These are phyloP conservation scores for Lachancea fermentati DNA, from an alignment of 805 yeast genomes.

Conservation along the genomic window DNA sequence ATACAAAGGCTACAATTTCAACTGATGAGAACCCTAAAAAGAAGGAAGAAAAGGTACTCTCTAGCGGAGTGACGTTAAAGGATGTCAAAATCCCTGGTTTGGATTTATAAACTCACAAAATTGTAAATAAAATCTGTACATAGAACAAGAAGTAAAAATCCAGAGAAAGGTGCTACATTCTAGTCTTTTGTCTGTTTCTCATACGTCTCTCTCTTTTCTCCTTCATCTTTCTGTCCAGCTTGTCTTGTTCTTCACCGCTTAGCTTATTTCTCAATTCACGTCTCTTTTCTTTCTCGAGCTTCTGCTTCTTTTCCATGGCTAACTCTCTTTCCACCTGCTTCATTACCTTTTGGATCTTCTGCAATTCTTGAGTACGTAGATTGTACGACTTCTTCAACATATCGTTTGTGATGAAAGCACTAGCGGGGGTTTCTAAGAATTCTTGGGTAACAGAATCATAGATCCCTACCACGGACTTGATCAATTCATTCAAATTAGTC, in stretches of 20 bases:
- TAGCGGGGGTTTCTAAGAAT: conserved; percentile 34
- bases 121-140: conserved; percentile 2
- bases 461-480: conserved; percentile 52
- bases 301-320: conserved; percentile 63
- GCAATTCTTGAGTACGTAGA: conserved; percentile 68
- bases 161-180: too few relatives aligned
- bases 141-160: neutral
- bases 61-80: conserved; percentile 20
- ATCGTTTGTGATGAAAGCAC: conserved; percentile 63
- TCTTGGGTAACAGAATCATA: conserved; percentile 50
- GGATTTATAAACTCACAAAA: conserved; percentile 12
- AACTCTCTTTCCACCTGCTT: conserved; percentile 65
- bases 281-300: conserved; percentile 59
- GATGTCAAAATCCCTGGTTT: conserved; percentile 29
- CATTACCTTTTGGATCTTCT: conserved; percentile 62
- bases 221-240: conserved; percentile 67
- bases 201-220: conserved; percentile 78
- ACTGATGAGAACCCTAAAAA: neutral
- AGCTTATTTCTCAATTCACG: conserved; percentile 46
- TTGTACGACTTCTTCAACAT: conserved; percentile 68
- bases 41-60: conserved; percentile 9
- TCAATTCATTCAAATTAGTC: conserved; percentile 42
- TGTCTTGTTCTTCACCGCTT: conserved; percentile 74
- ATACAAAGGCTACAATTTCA: neutral
- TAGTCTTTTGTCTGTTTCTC: conserved; percentile 54